These are phyloP conservation scores for Curvularia sp. DNA, from an alignment of 2,329 filamentous ascomycete species.

Conservation along the genomic window DNA sequence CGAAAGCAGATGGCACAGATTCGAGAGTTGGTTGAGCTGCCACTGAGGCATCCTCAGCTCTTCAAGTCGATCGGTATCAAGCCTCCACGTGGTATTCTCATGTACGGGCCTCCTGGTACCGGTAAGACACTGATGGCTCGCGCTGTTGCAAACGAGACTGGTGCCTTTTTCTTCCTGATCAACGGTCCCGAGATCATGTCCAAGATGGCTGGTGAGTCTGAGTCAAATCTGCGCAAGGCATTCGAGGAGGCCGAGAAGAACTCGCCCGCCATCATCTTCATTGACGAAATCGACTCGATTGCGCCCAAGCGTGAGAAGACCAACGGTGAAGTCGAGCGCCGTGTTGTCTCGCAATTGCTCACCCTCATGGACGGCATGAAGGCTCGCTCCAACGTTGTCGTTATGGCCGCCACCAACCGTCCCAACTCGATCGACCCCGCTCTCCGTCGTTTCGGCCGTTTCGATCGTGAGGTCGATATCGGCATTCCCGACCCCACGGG, in stretches of 20 bases:
- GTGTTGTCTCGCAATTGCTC: slow-evolving; percentile 94
- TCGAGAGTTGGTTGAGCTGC: slow-evolving; percentile 96
- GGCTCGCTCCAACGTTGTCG: slow-evolving; percentile 96
- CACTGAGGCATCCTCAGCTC: slow-evolving; percentile 93
- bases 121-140: slow-evolving; percentile 99
- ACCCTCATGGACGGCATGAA: slow-evolving; percentile 99
- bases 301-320: slow-evolving; percentile 99
- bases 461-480: slow-evolving; percentile 98
- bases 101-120: slow-evolving; percentile 93
- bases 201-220: slow-evolving; percentile 99
- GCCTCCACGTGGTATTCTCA: slow-evolving; percentile 95
- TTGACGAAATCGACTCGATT: slow-evolving; percentile 99
- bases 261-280: slow-evolving; percentile 98
- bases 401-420: slow-evolving; percentile 98
- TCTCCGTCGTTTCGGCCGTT: slow-evolving; percentile 95
- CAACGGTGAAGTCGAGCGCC: slow-evolving; percentile 97
- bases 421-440: slow-evolving; percentile 99
- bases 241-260: slow-evolving; percentile 99
- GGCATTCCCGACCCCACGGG: slow-evolving; percentile 97
- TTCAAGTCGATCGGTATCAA: slow-evolving; percentile 99
- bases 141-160: slow-evolving; percentile 98
- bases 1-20: slow-evolving; percentile 99
- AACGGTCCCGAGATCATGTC: slow-evolving; percentile 99
- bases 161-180: slow-evolving; percentile 99
- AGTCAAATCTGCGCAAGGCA: slow-evolving; percentile 97